phyloP scores from a whole-genome alignment of 192 early-diverging fungal species.

The Pilaira anomala region DNA sequence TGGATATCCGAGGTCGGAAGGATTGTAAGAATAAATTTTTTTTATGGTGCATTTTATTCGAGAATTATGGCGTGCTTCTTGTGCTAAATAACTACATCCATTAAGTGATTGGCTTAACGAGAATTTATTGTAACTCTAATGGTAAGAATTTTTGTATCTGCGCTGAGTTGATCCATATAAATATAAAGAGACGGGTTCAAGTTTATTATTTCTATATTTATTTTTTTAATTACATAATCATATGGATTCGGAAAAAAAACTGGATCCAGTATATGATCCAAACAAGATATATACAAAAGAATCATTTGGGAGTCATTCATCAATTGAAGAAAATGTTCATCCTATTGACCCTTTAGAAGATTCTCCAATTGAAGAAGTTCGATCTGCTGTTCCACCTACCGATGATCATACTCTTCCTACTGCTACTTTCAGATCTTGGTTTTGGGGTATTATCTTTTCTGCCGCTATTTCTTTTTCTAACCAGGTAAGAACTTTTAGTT shows the following conservation, averaged over 20 bases:
- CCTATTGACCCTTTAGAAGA: constrained; percentile 30
- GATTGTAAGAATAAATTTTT: too few species aligned
- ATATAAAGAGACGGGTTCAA: too few species aligned
- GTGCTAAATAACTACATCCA: too few species aligned
- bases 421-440: constrained; percentile 70
- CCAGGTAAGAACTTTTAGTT: constrained; percentile 48
- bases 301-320: neutral
- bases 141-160: too few species aligned
- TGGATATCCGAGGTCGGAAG: too few species aligned
- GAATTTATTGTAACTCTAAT: too few species aligned
- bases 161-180: too few species aligned
- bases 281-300: neutral
- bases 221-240: neutral
- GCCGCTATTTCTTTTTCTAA: constrained; percentile 64
- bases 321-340: neutral
- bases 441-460: constrained; percentile 70
- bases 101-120: too few species aligned
- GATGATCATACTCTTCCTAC: constrained; percentile 64
- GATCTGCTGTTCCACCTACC: constrained; percentile 65
- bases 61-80: too few species aligned
- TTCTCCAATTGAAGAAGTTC: constrained; percentile 70
- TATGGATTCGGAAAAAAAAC: neutral
- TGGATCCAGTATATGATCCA: too few species aligned
- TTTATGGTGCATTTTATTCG: too few species aligned
- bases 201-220: neutral